Conservation (phyloP, 2,329 filamentous ascomycete genomes). For the Trichoderma sp. region DNA sequence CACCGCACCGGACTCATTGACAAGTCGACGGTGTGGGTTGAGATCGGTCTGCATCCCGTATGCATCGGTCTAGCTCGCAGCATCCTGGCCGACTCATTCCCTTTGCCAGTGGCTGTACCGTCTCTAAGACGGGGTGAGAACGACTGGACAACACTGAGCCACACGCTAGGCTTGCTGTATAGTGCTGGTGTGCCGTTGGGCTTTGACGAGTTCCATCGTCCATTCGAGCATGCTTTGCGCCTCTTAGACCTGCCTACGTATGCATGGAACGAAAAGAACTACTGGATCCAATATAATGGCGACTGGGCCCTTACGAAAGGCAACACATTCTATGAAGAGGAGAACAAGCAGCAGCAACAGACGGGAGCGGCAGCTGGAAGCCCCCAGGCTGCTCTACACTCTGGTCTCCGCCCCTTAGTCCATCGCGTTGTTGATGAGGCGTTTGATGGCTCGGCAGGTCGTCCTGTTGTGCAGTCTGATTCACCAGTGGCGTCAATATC, state of each 20-base stretch:
- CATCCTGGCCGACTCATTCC: slow-evolving; percentile 42
- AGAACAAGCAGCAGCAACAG: no score
- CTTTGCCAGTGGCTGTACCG: not conserved
- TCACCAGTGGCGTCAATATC: no score
- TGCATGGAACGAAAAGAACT: slow-evolving; percentile 52
- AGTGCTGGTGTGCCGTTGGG: slow-evolving; percentile 58
- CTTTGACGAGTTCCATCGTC: slow-evolving; percentile 66
- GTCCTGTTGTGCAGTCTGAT: no score
- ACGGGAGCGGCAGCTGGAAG: no score
- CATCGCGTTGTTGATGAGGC: no score
- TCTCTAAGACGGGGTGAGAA: not conserved
- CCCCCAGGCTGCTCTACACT: no score
- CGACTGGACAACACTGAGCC: not conserved
- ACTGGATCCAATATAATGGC: slow-evolving; percentile 52
- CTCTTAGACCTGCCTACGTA: not conserved
- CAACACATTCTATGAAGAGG: slow-evolving; percentile 23
- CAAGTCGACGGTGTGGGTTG: slow-evolving; percentile 56
- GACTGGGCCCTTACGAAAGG: slow-evolving; percentile 65
- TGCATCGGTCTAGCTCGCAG: slow-evolving; percentile 39
- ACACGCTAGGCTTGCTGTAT: not conserved
- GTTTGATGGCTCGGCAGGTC: no score
- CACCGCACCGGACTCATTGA: slow-evolving; percentile 28
- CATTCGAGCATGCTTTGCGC: not conserved
- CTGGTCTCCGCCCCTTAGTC: no score
- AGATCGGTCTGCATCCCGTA: slow-evolving; percentile 64